Evolutionary conservation across 768 basidiomycete species (phyloP).

Genomic region (Pisolithus orientalis): DNA sequence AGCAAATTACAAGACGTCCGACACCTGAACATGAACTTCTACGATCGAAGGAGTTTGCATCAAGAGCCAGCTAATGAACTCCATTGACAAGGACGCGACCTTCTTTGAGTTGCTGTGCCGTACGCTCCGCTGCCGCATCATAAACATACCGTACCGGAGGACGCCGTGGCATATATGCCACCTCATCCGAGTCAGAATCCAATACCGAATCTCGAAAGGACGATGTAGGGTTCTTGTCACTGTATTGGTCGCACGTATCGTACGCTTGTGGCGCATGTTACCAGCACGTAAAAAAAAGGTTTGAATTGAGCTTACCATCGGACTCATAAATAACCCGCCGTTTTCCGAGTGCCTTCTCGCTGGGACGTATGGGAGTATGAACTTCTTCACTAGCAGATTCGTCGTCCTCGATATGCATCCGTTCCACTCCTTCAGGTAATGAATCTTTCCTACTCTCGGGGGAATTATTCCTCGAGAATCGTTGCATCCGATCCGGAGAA

Average conservation of each 20-base stretch:
- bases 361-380: conserved; percentile 51
- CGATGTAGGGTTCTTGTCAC: conserved; percentile 33
- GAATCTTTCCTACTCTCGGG: conserved; percentile 17
- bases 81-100: conserved; percentile 37
- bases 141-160: conserved; percentile 74
- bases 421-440: conserved; percentile 22
- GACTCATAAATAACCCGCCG: conserved; percentile 51
- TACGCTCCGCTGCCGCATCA: conserved; percentile 85
- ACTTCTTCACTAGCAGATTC: conserved; percentile 21
- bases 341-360: conserved; percentile 87
- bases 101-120: conserved; percentile 50
- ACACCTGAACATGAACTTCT: neutral
- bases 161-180: conserved; percentile 29
- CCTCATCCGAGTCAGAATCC: conserved; percentile 50
- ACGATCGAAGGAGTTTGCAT: neutral
- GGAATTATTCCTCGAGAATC: conserved; percentile 17
- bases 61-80: conserved; percentile 33
- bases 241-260: conserved; percentile 54
- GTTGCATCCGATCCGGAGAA: conserved; percentile 47
- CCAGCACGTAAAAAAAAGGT: neutral
- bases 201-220: conserved; percentile 26
- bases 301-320: conserved; percentile 34
- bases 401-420: conserved; percentile 22
- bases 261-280: conserved; percentile 25
- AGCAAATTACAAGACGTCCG: conserved; percentile 4